phyloP scores from a whole-genome alignment of 768 basidiomycete species.

The Russula sp. region DNA sequence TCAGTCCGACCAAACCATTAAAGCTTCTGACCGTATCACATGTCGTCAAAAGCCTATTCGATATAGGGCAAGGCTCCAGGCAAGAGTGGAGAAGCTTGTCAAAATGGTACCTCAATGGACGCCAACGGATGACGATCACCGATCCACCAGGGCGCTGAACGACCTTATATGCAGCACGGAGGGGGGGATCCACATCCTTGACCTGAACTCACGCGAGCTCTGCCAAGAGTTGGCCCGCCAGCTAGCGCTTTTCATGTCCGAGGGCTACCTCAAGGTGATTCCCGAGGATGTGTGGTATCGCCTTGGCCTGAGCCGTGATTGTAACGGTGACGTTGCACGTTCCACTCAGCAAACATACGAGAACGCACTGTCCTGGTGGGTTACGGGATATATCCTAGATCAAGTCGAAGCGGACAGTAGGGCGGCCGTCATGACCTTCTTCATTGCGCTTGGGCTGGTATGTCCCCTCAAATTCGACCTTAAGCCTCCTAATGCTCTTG shows the following conservation, averaged over 20 bases:
- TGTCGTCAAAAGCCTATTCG: constrained; percentile 8
- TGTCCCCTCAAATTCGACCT: neutral
- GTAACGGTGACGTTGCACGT: constrained; percentile 1
- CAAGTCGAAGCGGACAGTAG: constrained; percentile 11
- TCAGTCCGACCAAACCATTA: neutral
- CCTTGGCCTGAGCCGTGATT: neutral
- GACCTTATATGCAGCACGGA: neutral
- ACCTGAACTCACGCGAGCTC: constrained; percentile 6
- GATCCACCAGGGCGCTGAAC: constrained; percentile 2
- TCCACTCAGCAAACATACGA: constrained; percentile 15
- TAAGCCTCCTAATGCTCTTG: neutral
- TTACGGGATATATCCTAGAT: constrained; percentile 3
- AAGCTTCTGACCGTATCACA: neutral
- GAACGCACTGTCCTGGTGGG: constrained; percentile 11
- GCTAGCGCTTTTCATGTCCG: constrained; percentile 16
- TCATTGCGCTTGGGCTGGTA: constrained; percentile 12
- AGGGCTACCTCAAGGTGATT: constrained; percentile 10
- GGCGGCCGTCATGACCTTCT: constrained; percentile 10
- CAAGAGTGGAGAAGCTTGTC: neutral
- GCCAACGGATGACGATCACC: constrained; percentile 1
- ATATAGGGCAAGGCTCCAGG: constrained; percentile 6
- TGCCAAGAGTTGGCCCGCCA: constrained; percentile 15
- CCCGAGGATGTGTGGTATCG: constrained; percentile 16
- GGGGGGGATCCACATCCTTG: neutral
- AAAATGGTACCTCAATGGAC: neutral